Conservation (phyloP, 2,329 filamentous ascomycete genomes). For the Aspergillus sp. region DNA sequence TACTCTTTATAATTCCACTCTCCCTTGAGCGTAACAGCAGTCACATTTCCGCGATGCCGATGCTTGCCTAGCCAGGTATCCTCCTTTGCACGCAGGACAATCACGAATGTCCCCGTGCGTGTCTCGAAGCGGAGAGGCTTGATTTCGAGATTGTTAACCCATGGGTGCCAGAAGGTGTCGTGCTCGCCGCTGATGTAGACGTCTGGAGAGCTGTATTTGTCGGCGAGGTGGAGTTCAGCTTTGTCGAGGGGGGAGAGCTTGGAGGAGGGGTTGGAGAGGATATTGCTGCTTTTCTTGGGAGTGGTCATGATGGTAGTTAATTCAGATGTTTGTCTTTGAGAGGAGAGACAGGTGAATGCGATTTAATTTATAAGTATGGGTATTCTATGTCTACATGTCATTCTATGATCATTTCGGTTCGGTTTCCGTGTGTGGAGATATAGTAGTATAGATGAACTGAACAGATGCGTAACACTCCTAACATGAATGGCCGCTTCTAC, state of each 20-base stretch:
- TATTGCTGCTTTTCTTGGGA: background rate
- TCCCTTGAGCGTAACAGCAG: conserved; percentile 13
- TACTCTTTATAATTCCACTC: conserved; percentile 19
- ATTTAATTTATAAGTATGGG: too few species aligned
- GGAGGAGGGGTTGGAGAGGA: background rate
- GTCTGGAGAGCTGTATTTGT: conserved; percentile 9
- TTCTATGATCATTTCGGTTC: too few species aligned
- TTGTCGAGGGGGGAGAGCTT: conserved; percentile 4
- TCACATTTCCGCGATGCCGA: conserved; percentile 15
- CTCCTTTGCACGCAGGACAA: conserved; percentile 11
- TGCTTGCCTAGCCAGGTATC: conserved; percentile 16
- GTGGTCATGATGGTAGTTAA: too few species aligned
- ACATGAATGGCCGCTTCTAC: too few species aligned
- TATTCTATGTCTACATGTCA: too few species aligned
- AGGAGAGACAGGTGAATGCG: too few species aligned
- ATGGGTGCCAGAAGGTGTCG: conserved; percentile 17
- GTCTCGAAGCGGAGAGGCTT: conserved; percentile 20
- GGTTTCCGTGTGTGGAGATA: too few species aligned
- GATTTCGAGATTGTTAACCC: conserved; percentile 11
- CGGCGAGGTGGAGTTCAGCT: conserved; percentile 7
- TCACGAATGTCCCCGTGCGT: conserved; percentile 14
- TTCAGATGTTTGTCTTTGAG: too few species aligned
- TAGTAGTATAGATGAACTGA: too few species aligned
- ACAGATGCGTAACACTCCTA: too few species aligned
- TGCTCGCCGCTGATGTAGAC: conserved; percentile 12